Base-by-base conservation (phyloP, 176 grass and related monocot genomes). In the Carex parvula region DNA sequence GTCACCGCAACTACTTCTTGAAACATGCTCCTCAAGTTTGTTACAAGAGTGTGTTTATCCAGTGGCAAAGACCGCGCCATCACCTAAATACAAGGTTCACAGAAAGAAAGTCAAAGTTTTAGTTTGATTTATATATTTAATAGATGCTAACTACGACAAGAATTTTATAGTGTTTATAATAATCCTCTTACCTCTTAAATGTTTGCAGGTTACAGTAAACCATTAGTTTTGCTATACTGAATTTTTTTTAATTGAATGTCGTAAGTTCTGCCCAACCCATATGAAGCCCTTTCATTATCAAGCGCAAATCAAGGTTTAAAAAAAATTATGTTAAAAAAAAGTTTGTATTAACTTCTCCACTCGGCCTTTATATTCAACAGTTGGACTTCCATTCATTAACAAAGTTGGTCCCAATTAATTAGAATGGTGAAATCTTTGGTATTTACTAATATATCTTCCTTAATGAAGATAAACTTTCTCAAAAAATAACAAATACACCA, bases 11-110 rank as follows among this genome's bases (percentile, higher is more conserved):
- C 91, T 63, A 98, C 91, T 80, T 98, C 95, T 70, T 81, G 76
- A 79, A 92, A 94, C 91, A 91, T 93, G 39, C 80, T 87, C 80
- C 89, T 84, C 75, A 98, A 87, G 82, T 98, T 94, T 75, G 84
- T 94, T 84, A 98, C 95, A 64, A 98, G 87, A 60, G 89, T 90
- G 85, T 98, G 95, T 63, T 98, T 98, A 77, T 98, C 95, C 82
- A 93, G 91, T 39, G 95, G 95, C 62, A 92, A 91, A 26, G 95
- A 98, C 64, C 95, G 91, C n/a, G 89, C 95, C 95, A 98, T 95
- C 55, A 98, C 95, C 95, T 98, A 74, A 83, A 62, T 60, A 87
- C 35, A 13, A 83, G 14, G 15, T 64, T 84, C 24, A 66, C 20
- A 58, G 14, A 82, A 82, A 65, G 20, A 58, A 15, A 72, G 21